Evolutionary conservation across 225 moss, liverwort and hornwort genomes (phyloP), one percentile per base, ranked within the genome.

Genomic region (Marchantia paleacea): DNA sequence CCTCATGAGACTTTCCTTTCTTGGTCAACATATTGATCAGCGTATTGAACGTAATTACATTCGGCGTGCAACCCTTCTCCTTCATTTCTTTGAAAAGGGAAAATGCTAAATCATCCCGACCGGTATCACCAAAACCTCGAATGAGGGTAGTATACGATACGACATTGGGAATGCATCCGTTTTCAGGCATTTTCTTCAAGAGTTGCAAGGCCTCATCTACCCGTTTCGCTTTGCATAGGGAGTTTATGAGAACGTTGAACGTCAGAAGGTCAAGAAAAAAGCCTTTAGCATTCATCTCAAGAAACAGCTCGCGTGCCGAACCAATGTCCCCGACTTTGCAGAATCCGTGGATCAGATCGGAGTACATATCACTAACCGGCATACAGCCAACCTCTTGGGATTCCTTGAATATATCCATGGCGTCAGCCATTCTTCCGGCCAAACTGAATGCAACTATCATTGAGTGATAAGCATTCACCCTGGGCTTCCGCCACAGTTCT

Each of bases 81-180:
- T 86, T 83, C 86, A 86, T 83, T 18, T 86, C 83, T 55, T 81
- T 49, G 25, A 86, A 80, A 75, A 77, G 26, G 16, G 54, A 71
- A 29, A 80, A 78, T 15, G 78, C 81, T 22, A 83, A 30, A 12
- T 80, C 72, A 28, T 80, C 77, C 47, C 57, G 72, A 18, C 78
- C 83, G 28, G 31, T n/a, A 18, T 86, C 76, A 53, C 53, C 72
- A 55, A 77, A 30, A 30, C 80, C 77, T 47, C 75, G 52, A 52
- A 86, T 80, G 12, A 86, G 71, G 16, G 76, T 80, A 58, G 63
- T 86, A 69, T 83, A 86, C 20, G 80, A 80, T 22, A 81, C 75
- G 30, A 76, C 65, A 58, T 83, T 77, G 49, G 83, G 86, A 55
- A 25, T 66, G 49, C 86, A 86, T 24, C 80, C 83, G 49, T 74